phyloP scores from a whole-genome alignment of 345 rosid genomes.

The Balakata baccata region DNA sequence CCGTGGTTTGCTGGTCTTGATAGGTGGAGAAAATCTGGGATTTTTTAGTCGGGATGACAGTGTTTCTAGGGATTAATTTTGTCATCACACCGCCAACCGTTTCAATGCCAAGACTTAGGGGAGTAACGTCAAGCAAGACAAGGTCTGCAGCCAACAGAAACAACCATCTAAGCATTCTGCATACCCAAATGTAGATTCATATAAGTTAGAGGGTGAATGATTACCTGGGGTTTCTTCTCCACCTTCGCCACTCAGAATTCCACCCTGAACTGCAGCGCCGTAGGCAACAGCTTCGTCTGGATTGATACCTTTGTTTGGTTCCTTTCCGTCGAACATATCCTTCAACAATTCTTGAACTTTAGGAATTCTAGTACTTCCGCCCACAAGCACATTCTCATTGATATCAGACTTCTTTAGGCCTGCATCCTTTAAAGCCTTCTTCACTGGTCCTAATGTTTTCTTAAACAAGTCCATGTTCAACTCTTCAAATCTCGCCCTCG shows the following conservation, averaged over 20 bases:
- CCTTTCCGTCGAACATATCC: slow-evolving; percentile 45
- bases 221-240: slow-evolving; percentile 44
- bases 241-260: slow-evolving; percentile 21
- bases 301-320: slow-evolving; percentile 45
- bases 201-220: too few species aligned
- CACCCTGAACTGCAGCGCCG: slow-evolving; percentile 59
- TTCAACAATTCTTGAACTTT: slow-evolving; percentile 48
- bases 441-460: slow-evolving; percentile 47
- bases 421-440: slow-evolving; percentile 46
- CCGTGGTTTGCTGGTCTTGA: slow-evolving; percentile 50
- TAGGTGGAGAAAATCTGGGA: slow-evolving; percentile 48
- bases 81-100: slow-evolving; percentile 61
- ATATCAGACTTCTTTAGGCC: slow-evolving; percentile 37
- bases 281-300: slow-evolving; percentile 62
- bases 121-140: slow-evolving; percentile 44
- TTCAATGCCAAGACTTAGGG: slow-evolving; percentile 52
- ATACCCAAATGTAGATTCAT: too few species aligned
- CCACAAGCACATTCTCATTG: slow-evolving; percentile 57
- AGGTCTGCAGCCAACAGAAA: slow-evolving; percentile 27
- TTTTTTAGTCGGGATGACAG: slow-evolving; percentile 46
- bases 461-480: slow-evolving; percentile 54
- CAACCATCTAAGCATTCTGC: too few species aligned
- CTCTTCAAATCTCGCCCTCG: slow-evolving; percentile 53
- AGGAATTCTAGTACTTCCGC: slow-evolving; percentile 51
- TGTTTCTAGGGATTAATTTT: slow-evolving; percentile 54